Base-by-base conservation (phyloP, 352 stramenopile species). In the Phytophthora sansomeana region DNA sequence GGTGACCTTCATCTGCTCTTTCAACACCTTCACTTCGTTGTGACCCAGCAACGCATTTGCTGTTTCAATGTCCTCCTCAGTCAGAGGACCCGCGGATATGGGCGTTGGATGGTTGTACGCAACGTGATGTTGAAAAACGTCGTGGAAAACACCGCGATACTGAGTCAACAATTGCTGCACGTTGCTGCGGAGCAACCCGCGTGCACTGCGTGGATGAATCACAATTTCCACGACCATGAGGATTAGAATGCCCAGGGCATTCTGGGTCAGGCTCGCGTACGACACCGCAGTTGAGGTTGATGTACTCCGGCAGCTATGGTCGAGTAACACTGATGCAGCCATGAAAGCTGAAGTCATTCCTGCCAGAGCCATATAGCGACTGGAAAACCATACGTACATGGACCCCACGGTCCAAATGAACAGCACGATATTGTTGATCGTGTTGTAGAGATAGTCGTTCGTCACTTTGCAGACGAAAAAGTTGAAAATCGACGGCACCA, bases 301-400 rank as follows among this genome's bases (percentile, higher is more conserved):
- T 2, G 51, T 38, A 13, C 16, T 74, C 21, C 79, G 69, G 49
- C 81, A 90, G 19, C 52, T 77, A 35, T 90, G 76, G 47, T 87
- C 70, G 2, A 91, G 72, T 32, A 94, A 54, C 10, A 94, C 80
- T 1, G 73, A 81, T 0, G 83, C 74, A 28, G 81, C 77, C 79
- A 92, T 90, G 46, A 75, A 92, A 7, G 84, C 86, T 1, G 83
- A 90, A 1, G 88, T 81, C 73, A 92, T 85, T 3, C 85, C 85
- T 0, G 83, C 83, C 10, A 66, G 69, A 13, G 67, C 67, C 65
- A 87, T 78, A 55, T 89, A 92, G 17, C 58, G 63, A 11, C 76
- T 74, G 30, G 69, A 83, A 67, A 84, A 93, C 66, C 80, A 89
- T 16, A 92, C 81, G 41, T 93, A 93, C 80, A 93, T 91, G 32